Percentiles rank a stretch among this genome's conserved stretches.
Conservation (phyloP, 768 basidiomycete genomes). For the Naganishia onofrii region DNA sequence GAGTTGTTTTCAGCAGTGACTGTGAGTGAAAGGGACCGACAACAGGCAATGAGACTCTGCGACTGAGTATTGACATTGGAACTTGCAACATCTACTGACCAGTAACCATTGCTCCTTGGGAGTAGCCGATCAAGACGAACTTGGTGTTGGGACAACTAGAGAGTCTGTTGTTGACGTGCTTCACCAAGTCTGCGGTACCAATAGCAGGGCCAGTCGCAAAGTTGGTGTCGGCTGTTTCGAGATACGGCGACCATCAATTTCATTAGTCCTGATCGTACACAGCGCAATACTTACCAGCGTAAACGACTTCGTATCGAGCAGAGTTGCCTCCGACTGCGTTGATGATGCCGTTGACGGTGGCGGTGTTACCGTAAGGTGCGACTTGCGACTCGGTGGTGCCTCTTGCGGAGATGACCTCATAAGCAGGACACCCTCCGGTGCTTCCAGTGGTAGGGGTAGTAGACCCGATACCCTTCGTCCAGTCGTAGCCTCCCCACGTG, state of each 20-base stretch:
- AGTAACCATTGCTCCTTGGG: constrained; percentile 15
- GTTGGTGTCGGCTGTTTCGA: not conserved
- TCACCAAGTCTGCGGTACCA: constrained; percentile 12
- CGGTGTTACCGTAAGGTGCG: constrained; percentile 8
- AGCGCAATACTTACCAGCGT: not conserved
- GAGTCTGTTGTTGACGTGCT: constrained; percentile 4
- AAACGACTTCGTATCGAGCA: constrained; percentile 11
- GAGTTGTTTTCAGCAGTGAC: constrained; percentile 19
- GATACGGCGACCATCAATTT: not conserved
- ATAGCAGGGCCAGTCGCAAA: constrained; percentile 18
- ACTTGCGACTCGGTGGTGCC: constrained; percentile 18
- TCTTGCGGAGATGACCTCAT: constrained; percentile 24
- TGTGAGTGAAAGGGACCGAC: not conserved
- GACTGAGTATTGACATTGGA: not conserved
- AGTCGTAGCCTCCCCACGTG: not conserved
- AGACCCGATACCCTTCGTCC: not conserved
- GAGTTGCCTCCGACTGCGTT: not conserved
- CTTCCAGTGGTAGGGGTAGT: not conserved
- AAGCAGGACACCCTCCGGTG: not conserved
- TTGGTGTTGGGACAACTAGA: constrained; percentile 15
- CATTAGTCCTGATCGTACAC: not conserved
- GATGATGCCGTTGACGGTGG: constrained; percentile 11
- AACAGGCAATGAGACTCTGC: not conserved
- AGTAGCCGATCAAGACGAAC: constrained; percentile 22
- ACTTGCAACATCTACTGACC: not conserved